phyloP scores from a whole-genome alignment of 768 basidiomycete genomes.

The Boletus rubropictus region DNA sequence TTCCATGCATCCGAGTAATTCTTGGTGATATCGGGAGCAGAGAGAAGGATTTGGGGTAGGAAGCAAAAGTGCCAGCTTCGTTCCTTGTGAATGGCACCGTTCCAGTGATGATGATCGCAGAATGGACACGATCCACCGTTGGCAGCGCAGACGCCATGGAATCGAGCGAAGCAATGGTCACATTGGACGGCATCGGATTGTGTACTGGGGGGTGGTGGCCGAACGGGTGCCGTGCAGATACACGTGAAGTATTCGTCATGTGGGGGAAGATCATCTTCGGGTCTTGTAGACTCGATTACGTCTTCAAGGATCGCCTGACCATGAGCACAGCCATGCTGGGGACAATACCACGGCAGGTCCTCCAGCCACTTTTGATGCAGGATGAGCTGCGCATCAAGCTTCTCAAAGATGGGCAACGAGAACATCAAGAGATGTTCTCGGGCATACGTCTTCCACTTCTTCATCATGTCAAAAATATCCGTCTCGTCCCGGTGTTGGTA shows the following conservation, averaged over 20 bases:
- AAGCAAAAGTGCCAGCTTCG: conserved; percentile 81
- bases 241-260: conserved; percentile 80
- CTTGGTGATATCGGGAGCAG: conserved; percentile 74
- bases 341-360: conserved; percentile 74
- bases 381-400: conserved; percentile 60
- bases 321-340: conserved; percentile 59
- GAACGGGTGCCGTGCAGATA: conserved; percentile 72
- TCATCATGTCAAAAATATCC: conserved; percentile 67
- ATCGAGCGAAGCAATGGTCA: conserved; percentile 82
- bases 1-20: conserved; percentile 78
- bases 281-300: conserved; percentile 65
- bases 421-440: conserved; percentile 69
- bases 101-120: conserved; percentile 90
- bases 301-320: conserved; percentile 64
- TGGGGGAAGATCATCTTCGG: conserved; percentile 76
- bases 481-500: conserved; percentile 51
- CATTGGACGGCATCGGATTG: conserved; percentile 85
- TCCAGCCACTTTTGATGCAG: conserved; percentile 67
- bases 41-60: conserved; percentile 61
- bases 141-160: conserved; percentile 79
- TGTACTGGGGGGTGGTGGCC: conserved; percentile 69
- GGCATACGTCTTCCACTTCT: conserved; percentile 69
- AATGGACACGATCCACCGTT: conserved; percentile 90
- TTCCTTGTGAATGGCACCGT: conserved; percentile 76
- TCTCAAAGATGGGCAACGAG: conserved; percentile 65